phyloP scores from a whole-genome alignment of 441 rosid species.

The Populus tomentosa region DNA sequence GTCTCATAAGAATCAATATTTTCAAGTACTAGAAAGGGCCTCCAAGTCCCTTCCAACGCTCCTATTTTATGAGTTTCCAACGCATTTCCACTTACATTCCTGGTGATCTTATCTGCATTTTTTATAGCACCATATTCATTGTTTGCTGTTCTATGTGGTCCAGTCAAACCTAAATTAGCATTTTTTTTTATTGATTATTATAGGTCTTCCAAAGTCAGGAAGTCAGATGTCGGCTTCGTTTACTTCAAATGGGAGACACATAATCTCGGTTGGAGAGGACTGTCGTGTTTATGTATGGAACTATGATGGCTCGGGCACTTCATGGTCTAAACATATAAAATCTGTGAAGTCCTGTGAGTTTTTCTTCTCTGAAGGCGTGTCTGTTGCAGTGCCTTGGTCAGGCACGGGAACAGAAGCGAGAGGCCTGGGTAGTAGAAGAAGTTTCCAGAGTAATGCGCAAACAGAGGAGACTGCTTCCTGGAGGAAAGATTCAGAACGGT shows the following conservation, averaged over 20 bases:
- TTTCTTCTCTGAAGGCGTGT: conserved; percentile 55
- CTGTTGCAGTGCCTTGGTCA: conserved; percentile 67
- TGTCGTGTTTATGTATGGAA: conserved; percentile 72
- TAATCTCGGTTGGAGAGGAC: conserved; percentile 74
- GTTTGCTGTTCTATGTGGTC: neutral
- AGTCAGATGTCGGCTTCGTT: conserved; percentile 81
- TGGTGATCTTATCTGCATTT: neutral
- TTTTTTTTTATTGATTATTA: conserved; percentile 3
- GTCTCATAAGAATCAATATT: neutral
- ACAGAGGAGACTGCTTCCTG: conserved; percentile 18
- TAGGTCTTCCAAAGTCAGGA: conserved; percentile 61
- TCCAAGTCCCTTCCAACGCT: neutral
- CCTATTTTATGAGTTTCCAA: neutral
- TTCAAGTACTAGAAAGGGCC: neutral
- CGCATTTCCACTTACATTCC: neutral
- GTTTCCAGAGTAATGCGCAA: neutral
- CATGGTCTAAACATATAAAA: conserved; percentile 38
- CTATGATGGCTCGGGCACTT: conserved; percentile 28
- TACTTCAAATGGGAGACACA: conserved; percentile 59
- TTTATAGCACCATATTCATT: conserved; percentile 2
- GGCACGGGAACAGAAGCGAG: conserved; percentile 18
- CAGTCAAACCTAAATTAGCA: neutral
- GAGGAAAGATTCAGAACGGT: conserved; percentile 37
- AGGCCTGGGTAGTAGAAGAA: neutral
- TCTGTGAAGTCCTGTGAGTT: conserved; percentile 62